Evolutionary conservation across 2,329 filamentous ascomycete species (phyloP).

Genomic region (Tolypocladium guangdongense): DNA sequence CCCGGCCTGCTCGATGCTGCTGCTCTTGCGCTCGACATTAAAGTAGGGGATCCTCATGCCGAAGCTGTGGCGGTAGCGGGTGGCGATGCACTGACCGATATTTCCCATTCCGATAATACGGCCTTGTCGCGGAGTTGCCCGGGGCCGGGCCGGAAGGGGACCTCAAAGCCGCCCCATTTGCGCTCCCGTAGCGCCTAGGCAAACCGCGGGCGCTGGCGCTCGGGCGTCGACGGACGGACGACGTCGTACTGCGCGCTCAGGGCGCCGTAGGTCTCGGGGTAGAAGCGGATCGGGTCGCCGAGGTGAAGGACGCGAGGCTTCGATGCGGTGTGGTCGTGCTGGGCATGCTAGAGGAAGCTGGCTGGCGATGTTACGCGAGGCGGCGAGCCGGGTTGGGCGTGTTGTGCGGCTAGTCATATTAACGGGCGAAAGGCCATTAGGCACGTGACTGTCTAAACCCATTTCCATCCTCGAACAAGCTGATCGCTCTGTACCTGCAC

Average conservation of each 20-base stretch:
- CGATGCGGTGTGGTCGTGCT: conserved; percentile 12
- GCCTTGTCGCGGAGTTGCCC: conserved; percentile 48
- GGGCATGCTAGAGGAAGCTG: conserved; percentile 10
- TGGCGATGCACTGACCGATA: conserved; percentile 52
- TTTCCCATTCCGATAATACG: conserved; percentile 59
- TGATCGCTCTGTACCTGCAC: not conserved
- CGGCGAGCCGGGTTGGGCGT: conserved; percentile 33
- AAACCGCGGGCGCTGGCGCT: conserved; percentile 40
- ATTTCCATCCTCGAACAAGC: not conserved
- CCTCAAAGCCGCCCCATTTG: conserved; percentile 44
- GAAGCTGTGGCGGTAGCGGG: conserved; percentile 39
- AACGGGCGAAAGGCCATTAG: too few species aligned
- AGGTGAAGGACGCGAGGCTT: conserved; percentile 57
- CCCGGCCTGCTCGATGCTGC: conserved; percentile 26
- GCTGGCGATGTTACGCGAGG: conserved; percentile 32
- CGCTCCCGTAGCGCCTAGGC: conserved; percentile 35
- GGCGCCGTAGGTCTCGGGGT: conserved; percentile 32
- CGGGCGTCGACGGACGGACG: conserved; percentile 35
- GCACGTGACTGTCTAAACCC: too few species aligned
- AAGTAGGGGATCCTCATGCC: conserved; percentile 57
- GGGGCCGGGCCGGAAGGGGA: conserved; percentile 48
- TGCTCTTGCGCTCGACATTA: conserved; percentile 41
- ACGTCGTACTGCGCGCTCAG: conserved; percentile 35
- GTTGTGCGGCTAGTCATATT: conserved; percentile 35
- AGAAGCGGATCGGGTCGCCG: conserved; percentile 51